Evolutionary conservation across 192 early-diverging fungal species (phyloP).

Genomic region (Backusella australiensis): DNA sequence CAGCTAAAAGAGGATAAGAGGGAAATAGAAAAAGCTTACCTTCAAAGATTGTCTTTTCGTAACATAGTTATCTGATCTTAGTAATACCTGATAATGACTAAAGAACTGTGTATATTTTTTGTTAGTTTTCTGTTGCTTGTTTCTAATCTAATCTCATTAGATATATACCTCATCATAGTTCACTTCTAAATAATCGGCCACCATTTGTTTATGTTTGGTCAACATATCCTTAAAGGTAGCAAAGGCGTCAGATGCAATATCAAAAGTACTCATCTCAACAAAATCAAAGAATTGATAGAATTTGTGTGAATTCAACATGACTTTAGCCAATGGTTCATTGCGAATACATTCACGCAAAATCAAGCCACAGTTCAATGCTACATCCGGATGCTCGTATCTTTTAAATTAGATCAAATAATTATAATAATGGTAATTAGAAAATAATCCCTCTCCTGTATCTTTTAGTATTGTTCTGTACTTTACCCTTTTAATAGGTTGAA

Average conservation of each 20-base stretch:
- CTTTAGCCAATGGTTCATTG: constrained; percentile 86
- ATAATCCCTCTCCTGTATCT: not conserved
- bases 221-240: constrained; percentile 96
- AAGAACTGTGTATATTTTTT: constrained; percentile 63
- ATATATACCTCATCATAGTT: constrained; percentile 79
- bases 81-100: constrained; percentile 75
- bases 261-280: constrained; percentile 98
- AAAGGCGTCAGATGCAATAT: constrained; percentile 98
- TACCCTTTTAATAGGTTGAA: constrained; percentile 81
- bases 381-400: constrained; percentile 93
- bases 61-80: constrained; percentile 95
- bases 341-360: constrained; percentile 96
- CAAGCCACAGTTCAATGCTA: constrained; percentile 96
- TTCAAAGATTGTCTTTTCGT: constrained; percentile 98
- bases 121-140: not conserved
- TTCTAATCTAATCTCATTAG: not conserved
- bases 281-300: constrained; percentile 96
- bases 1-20: not conserved
- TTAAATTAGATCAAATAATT: not conserved
- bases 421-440: not conserved
- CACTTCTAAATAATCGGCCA: constrained; percentile 81
- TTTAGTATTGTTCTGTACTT: not conserved
- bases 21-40: constrained; percentile 42
- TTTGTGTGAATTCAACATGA: constrained; percentile 79
- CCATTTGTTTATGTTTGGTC: constrained; percentile 91